Percentiles rank a stretch among this genome's conserved stretches.
phyloP scores from a whole-genome alignment of 768 basidiomycete species.

The Termitomyces sp. region DNA sequence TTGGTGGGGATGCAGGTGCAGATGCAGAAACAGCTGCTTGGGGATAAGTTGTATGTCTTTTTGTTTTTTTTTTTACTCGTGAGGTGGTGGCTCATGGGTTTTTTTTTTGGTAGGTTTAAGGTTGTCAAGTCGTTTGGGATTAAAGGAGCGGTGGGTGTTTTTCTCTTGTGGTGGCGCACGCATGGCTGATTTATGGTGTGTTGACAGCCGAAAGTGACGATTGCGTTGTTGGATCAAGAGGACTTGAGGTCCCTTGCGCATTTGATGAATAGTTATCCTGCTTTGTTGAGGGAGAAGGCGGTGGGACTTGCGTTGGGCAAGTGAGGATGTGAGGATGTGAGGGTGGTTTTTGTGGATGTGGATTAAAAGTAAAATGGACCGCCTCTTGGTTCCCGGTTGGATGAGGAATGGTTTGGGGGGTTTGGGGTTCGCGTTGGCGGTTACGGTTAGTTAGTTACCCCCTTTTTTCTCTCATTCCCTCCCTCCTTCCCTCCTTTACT shows the following conservation, averaged over 20 bases:
- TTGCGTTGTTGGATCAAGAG: slow-evolving; percentile 23
- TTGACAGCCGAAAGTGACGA: slow-evolving; percentile 74
- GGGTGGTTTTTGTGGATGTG: too few species aligned
- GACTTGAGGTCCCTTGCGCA: neutral
- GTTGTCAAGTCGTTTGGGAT: slow-evolving; percentile 77
- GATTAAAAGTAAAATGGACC: too few species aligned
- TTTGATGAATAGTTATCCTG: neutral
- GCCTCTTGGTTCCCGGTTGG: too few species aligned
- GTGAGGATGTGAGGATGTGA: too few species aligned
- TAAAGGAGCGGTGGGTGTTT: slow-evolving; percentile 56
- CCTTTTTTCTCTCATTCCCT: too few species aligned
- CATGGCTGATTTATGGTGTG: neutral
- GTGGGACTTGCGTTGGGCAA: neutral
- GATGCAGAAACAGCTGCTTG: slow-evolving; percentile 73
- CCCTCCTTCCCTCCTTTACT: too few species aligned
- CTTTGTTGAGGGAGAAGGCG: neutral
- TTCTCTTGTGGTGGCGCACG: neutral
- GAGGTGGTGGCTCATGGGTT: neutral
- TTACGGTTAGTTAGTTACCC: too few species aligned
- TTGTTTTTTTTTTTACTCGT: neutral
- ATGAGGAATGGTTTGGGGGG: too few species aligned
- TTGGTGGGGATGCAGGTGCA: slow-evolving; percentile 50
- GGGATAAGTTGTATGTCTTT: slow-evolving; percentile 60
- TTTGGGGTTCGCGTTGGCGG: too few species aligned
- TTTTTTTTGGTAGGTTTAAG: slow-evolving; percentile 32